Evolutionary conservation across 2,329 filamentous ascomycete species (phyloP).

Genomic region (Beauveria varroae): DNA sequence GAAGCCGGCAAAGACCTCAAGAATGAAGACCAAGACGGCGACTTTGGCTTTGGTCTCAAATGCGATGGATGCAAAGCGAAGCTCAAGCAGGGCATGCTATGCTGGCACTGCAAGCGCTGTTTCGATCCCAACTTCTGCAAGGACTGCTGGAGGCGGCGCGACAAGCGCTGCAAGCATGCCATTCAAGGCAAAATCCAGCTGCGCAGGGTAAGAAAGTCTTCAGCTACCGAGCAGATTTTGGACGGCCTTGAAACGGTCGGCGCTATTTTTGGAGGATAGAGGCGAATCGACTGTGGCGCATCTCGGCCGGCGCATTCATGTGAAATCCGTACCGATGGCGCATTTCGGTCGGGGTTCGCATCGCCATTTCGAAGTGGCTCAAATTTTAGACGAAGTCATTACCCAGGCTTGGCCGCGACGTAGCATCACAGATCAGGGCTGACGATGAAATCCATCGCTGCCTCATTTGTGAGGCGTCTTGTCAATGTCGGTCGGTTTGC

Average conservation of each 20-base stretch:
- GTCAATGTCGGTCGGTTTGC: constrained; percentile 33
- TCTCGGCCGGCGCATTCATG: too few relatives aligned
- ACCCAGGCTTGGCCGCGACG: too few relatives aligned
- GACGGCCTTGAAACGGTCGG: background rate
- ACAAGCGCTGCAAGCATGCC: constrained; percentile 16
- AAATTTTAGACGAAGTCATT: too few relatives aligned
- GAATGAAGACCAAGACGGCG: constrained; percentile 2
- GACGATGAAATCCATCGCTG: background rate
- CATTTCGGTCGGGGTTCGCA: too few relatives aligned
- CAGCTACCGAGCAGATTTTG: constrained; percentile 3
- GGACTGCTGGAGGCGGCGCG: constrained; percentile 14
- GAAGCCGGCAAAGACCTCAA: constrained; percentile 1
- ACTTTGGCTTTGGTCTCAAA: constrained; percentile 25
- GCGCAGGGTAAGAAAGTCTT: constrained; percentile 13
- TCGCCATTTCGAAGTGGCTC: too few relatives aligned
- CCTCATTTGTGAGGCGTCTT: constrained; percentile 21
- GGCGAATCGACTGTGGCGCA: background rate
- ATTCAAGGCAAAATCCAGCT: constrained; percentile 13
- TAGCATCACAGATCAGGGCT: background rate
- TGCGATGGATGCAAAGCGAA: constrained; percentile 34
- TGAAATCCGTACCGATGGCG: too few relatives aligned
- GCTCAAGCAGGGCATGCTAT: constrained; percentile 13
- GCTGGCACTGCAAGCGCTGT: constrained; percentile 17
- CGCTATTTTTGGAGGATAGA: background rate
- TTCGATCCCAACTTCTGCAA: constrained; percentile 15